Evolutionary conservation across 495 filamentous ascomycete species (phyloP).

Genomic region (Trichoderma orchidacearum): DNA sequence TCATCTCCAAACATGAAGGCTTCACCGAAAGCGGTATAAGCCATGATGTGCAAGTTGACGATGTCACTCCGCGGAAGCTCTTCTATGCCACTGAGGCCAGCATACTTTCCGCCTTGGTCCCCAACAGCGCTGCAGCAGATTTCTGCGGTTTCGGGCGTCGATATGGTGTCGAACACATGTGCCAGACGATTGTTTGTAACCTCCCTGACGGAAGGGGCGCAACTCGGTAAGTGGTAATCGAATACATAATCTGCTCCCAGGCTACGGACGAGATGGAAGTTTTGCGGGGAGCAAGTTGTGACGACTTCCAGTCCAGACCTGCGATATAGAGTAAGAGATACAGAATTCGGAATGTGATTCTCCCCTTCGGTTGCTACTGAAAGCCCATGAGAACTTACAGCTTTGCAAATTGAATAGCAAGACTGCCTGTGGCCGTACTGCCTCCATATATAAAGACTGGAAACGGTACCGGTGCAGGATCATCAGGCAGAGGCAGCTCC

Average conservation of each 20-base stretch:
- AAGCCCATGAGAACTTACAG: no score
- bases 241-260: slow-evolving; percentile 40
- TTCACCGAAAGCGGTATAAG: slow-evolving; percentile 16
- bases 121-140: slow-evolving; percentile 12
- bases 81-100: slow-evolving; percentile 5
- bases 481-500: slow-evolving; percentile 12
- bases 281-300: slow-evolving; percentile 40
- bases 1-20: slow-evolving; percentile 4
- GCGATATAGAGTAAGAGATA: not conserved
- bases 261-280: slow-evolving; percentile 36
- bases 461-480: slow-evolving; percentile 9
- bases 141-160: slow-evolving; percentile 9
- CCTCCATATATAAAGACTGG: slow-evolving; percentile 31
- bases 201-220: slow-evolving; percentile 25
- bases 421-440: slow-evolving; percentile 28
- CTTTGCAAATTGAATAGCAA: slow-evolving; percentile 25
- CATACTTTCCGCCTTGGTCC: slow-evolving; percentile 10
- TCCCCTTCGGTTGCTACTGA: no score
- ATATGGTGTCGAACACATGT: slow-evolving; percentile 28
- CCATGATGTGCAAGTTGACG: slow-evolving; percentile 14
- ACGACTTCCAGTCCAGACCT: slow-evolving; percentile 29
- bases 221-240: slow-evolving; percentile 35
- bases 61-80: slow-evolving; percentile 12
- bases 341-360: no score
- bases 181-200: slow-evolving; percentile 19